Percentiles rank a stretch among this genome's conserved stretches.
Evolutionary conservation across 257 asterid species (phyloP).

Genomic region (Orobanche coerulescens): DNA sequence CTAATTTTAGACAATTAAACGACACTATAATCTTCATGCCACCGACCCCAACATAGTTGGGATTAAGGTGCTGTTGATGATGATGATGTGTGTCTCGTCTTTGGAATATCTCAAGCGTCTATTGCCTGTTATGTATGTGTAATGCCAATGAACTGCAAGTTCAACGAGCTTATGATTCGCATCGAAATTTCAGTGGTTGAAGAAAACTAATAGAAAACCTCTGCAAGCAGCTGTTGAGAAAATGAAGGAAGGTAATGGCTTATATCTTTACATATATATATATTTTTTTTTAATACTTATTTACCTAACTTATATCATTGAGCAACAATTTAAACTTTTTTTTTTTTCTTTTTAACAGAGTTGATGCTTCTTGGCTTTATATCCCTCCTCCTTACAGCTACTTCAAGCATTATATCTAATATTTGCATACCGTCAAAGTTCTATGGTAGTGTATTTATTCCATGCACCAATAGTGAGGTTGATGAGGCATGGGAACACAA

Average conservation of each 20-base stretch:
- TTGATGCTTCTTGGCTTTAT: conserved; percentile 82
- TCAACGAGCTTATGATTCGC: not conserved
- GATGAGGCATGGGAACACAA: conserved; percentile 30
- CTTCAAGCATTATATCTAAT: conserved; percentile 60
- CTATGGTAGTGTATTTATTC: conserved; percentile 48
- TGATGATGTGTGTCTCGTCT: too few relatives aligned
- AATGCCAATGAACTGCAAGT: too few relatives aligned
- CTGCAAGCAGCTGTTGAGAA: conserved; percentile 58
- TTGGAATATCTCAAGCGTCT: too few relatives aligned
- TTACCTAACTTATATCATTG: not conserved
- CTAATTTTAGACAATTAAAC: too few relatives aligned
- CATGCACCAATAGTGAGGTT: conserved; percentile 44
- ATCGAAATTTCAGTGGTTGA: conserved; percentile 48
- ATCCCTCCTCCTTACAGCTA: conserved; percentile 65
- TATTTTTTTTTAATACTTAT: not conserved
- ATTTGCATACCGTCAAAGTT: conserved; percentile 54
- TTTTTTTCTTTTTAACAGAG: conserved; percentile 34
- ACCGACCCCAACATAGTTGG: too few relatives aligned
- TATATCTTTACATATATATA: not conserved
- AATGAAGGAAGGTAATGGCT: conserved; percentile 32
- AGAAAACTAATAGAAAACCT: conserved; percentile 54
- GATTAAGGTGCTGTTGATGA: too few relatives aligned
- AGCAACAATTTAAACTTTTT: conserved; percentile 13
- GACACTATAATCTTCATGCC: too few relatives aligned
- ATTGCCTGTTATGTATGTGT: too few relatives aligned